Conservation (phyloP, 164 flowering plant species). For the Malania oleifera region DNA sequence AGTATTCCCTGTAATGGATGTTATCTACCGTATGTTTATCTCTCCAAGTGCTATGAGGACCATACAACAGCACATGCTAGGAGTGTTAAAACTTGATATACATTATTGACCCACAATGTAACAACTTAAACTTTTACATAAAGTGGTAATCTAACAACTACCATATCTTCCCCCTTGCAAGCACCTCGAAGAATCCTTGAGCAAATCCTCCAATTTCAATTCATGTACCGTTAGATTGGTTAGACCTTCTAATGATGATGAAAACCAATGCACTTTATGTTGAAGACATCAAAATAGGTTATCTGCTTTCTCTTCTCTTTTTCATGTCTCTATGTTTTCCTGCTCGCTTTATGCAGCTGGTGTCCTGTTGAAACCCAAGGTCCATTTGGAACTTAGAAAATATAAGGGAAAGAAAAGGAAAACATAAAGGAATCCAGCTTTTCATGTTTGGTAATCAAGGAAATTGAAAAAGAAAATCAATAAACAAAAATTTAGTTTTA, state of each 20-base stretch:
- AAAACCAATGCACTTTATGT: slow-evolving; percentile 29
- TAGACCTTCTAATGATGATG: slow-evolving; percentile 37
- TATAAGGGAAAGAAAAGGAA: slow-evolving; percentile 20
- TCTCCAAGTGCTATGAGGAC: no score
- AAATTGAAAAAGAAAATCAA: no score
- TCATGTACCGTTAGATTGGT: slow-evolving; percentile 38
- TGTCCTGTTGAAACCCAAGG: slow-evolving; percentile 17
- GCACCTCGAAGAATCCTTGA: slow-evolving; percentile 68
- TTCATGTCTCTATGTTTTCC: no score
- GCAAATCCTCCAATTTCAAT: slow-evolving; percentile 56
- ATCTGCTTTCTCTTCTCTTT: slow-evolving; percentile 24
- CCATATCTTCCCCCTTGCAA: slow-evolving; percentile 60
- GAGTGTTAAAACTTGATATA: no score
- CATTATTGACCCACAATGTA: no score
- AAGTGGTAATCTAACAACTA: no score
- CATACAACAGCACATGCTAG: no score
- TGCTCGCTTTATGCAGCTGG: slow-evolving; percentile 21
- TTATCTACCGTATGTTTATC: no score
- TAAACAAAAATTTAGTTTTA: no score
- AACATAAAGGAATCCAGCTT: slow-evolving; percentile 39
- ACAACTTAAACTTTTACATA: no score
- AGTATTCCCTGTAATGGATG: no score
- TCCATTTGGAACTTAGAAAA: slow-evolving; percentile 20
- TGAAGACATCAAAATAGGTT: slow-evolving; percentile 33
- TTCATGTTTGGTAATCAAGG: no score